Evolutionary conservation across 1,284 basidiomycete species (phyloP), one percentile per base, ranked within the genome.

Genomic region (Hemileia vastatrix): DNA sequence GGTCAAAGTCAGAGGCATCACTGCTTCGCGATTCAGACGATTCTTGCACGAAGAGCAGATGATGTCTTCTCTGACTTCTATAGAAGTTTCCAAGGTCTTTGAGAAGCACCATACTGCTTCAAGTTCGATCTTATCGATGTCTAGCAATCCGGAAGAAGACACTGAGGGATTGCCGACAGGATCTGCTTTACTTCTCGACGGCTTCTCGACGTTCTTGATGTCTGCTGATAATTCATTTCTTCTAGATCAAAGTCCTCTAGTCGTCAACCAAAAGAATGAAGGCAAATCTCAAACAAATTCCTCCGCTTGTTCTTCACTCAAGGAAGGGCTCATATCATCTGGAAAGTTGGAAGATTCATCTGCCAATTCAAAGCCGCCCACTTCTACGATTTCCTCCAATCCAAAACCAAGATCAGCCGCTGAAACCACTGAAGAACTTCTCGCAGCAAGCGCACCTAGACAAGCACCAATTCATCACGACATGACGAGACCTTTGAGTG

Each of bases 1-100:
- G 84, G 83, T 33, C 82, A 83, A 52, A 95, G 92, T 83, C 96
- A 96, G 79, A 87, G 88, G 0, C 81, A 94, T 8, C 91, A 97
- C 72, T 81, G 95, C 62, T 83, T 96, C 64, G 88, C 91, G 0
- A 79, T 84, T 82, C 4, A 72, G 76, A 27, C 70, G 70, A 5
- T 72, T 82, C 6, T 56, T 65, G 5, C 66, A 71, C 3, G 66
- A 71, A 13, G 11, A 40, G 33, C 24, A 40, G 33, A 54, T 54
- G 53, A 19, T 54, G 18, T 32, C 33, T n/a, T 61, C 23, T 40
- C 50, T 11, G 21, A 65, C 15, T 67, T 57, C 55, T 27, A 27
- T 31, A 2, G 57, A 45, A 15, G 36, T 40, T 15, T 40, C 15
- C 15, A 40, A 40, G 15, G 36, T 40, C 36, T 40, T 40, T 15